A percentile compares a stretch with the other conserved stretches of the same genome.
Evolutionary conservation across 2,329 filamentous ascomycete species (phyloP).

Genomic region (Nannizzia gypsea): DNA sequence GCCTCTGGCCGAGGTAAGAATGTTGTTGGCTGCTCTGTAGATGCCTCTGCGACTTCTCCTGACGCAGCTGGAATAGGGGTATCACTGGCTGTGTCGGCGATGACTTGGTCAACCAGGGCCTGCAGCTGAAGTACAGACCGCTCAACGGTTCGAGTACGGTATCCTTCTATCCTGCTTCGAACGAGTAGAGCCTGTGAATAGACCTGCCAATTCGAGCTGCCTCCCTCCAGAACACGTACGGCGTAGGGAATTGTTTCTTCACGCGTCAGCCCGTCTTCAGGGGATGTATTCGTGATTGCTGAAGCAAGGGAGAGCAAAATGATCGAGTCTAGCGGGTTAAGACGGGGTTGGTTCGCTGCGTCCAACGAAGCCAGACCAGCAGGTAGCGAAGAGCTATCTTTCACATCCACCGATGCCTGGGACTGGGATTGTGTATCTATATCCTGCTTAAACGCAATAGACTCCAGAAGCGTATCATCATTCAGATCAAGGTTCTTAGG

Average conservation of each 20-base stretch:
- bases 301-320: constrained; percentile 70
- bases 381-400: constrained; percentile 45
- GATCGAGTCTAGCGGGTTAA: constrained; percentile 76
- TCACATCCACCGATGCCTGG: constrained; percentile 25
- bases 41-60: constrained; percentile 14
- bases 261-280: constrained; percentile 72
- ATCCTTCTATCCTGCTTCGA: constrained; percentile 77
- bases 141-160: constrained; percentile 76
- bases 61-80: constrained; percentile 25
- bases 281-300: constrained; percentile 80
- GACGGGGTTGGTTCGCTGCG: constrained; percentile 68
- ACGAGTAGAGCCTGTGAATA: constrained; percentile 90
- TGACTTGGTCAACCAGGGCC: constrained; percentile 86
- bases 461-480: constrained; percentile 84
- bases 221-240: constrained; percentile 72
- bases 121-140: constrained; percentile 85
- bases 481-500: constrained; percentile 69
- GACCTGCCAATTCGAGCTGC: constrained; percentile 92
- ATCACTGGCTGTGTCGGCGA: constrained; percentile 60
- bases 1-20: constrained; percentile 70
- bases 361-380: constrained; percentile 51
- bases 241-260: constrained; percentile 91
- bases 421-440: constrained; percentile 24
- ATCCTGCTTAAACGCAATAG: constrained; percentile 62
- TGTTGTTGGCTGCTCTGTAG: constrained; percentile 44